Base-by-base conservation (phyloP, 202 grass and related monocot genomes). In the Zoysia matrella region DNA sequence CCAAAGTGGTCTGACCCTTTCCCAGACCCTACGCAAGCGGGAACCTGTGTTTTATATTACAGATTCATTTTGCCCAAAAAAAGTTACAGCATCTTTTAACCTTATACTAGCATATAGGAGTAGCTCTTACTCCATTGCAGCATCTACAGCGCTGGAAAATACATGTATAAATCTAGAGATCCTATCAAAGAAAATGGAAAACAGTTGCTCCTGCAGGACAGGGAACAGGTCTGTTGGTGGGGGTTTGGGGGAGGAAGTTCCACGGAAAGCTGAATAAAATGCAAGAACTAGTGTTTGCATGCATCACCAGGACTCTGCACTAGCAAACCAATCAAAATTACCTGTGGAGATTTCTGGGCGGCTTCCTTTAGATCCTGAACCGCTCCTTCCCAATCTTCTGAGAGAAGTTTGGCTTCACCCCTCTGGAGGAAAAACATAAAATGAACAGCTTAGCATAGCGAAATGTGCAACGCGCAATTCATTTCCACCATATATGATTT, bases 341-440 rank as follows among this genome's bases (percentile, higher is more conserved):
- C 83, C 95, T 98, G 95, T 36, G 95, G 90, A 43, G 95, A 98
- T 89, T 95, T 98, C 82, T 98, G 86, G 77, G 87, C 85, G 58
- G 95, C 95, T 51, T 90, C 89, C 89, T 93, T 98, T 74, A 98
- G 77, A 78, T 98, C 95, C 74, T 93, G 82, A 60, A 95, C 90
- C 3, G 95, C 92, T 85, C 90, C 95, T 80, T 98, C 90, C 92
- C 90, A 98, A 85, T 98, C 95, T 90, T 98, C 85, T 73, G 77
- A 68, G n/a, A 91, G 72, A 91, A 91, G 85, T 84, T 91, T 91
- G 80, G 89, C 89, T 63, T 91, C 85, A 56, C 85, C 89, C 84
- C 89, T 83, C 89, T 87, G 81, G 40, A 84, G 18, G 2, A 10
- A 74, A 12, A 50, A 63, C 65, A 83, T 30, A 14, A 72, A 79